Base-by-base conservation (phyloP, 2,329 filamentous ascomycete species). In the Exophiala sideris region DNA sequence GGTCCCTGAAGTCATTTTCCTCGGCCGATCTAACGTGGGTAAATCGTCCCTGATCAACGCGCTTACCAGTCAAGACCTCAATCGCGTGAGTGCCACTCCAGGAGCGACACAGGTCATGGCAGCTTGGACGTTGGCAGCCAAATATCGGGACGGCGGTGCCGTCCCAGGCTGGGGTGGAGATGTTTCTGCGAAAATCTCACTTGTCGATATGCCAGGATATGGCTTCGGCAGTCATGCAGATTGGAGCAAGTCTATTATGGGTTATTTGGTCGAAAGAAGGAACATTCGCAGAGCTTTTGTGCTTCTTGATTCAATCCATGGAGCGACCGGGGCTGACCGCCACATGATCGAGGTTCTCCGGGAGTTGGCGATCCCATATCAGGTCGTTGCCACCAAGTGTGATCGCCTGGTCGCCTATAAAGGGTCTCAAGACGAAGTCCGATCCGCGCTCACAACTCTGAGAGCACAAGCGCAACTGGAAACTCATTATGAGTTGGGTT, bases 171-270 rank as follows among this genome's bases (percentile, higher is more conserved):
- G 48, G 48, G 52, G 56, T 34, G 62, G 60, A 32, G 58, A 63
- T 24, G 54, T 72, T 48, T 67, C 73, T 54, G 66, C 69, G 14
- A 77, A 73, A 59, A 65, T 87, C 24, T 77, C 84, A 0, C 75
- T 89, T 33, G 73, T 89, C 16, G 86, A 89, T 67, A 86, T 86
- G 79, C 86, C 86, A 1, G 86, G 86, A 0, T 89, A 89, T 64
- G 86, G 86, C 3, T 77, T 81, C 52, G 84, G 79, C 1, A 83
- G 81, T 64, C 70, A 78, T 33, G 68, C 74, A 7, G 79, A 82
- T 62, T 88, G 85, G 84, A 86, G 86, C 0, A 65, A 69, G 20
- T 82, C 88, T 67, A 85, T 87, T 56, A 75, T 87, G 73, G 87
- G 87, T 67, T 88, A 87, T 69, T 67, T 89, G 32, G 73, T 76